Evolutionary conservation across 148 eudicot genomes (phyloP).

Genomic region (Fallopia convolvulus): DNA sequence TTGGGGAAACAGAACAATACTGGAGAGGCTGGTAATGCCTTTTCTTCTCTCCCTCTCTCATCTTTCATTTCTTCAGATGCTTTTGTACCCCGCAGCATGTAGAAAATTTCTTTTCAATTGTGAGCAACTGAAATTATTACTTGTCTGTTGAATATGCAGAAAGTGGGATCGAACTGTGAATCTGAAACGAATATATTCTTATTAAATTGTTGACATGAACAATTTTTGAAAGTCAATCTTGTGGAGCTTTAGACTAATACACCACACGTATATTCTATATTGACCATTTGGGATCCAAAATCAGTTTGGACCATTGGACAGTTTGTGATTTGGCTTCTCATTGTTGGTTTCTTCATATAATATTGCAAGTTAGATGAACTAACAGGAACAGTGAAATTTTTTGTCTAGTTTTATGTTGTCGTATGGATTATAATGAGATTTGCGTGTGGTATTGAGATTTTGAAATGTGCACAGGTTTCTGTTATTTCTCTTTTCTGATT

Average conservation of each 20-base stretch:
- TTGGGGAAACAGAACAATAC: slow-evolving; percentile 79
- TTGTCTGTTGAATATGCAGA: background rate
- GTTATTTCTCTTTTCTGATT: background rate
- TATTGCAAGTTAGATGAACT: background rate
- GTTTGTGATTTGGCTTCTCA: background rate
- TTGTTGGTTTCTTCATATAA: background rate
- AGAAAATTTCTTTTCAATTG: background rate
- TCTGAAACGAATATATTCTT: background rate
- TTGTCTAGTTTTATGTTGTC: background rate
- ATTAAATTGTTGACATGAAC: background rate
- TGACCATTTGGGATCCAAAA: background rate
- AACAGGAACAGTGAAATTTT: background rate
- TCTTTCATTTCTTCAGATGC: background rate
- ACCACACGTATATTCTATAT: background rate
- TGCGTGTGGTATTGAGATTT: background rate
- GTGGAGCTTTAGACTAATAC: background rate
- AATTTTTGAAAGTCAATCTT: background rate
- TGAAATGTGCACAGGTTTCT: background rate
- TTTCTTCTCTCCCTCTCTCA: background rate
- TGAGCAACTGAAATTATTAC: background rate
- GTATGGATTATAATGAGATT: background rate
- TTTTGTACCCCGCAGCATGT: background rate
- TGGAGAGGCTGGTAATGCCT: slow-evolving; percentile 93
- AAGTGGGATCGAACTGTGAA: background rate
- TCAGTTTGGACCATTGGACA: background rate